phyloP scores from a whole-genome alignment of 2,329 filamentous ascomycete species.

The Bertia moriformis region DNA sequence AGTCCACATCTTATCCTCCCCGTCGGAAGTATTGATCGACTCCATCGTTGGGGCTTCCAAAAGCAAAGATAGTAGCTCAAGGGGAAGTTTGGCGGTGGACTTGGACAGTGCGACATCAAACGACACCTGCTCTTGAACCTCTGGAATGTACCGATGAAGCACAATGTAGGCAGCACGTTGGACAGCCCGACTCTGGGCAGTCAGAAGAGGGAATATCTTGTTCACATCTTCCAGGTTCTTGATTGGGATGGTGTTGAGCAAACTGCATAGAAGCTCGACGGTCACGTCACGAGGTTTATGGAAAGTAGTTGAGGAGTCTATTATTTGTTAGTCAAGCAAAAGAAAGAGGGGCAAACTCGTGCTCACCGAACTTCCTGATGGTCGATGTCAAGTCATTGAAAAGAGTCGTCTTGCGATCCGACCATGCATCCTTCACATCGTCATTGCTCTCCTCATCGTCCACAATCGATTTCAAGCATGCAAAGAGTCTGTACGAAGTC shows the following conservation, averaged over 20 bases:
- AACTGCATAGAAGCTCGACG: slow-evolving; percentile 58
- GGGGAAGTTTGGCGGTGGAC: slow-evolving; percentile 55
- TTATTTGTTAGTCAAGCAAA: slow-evolving; percentile 33
- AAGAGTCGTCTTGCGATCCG: not conserved
- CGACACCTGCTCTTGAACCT: slow-evolving; percentile 66
- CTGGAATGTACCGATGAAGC: slow-evolving; percentile 66
- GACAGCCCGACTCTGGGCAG: slow-evolving; percentile 59
- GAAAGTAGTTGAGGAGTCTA: slow-evolving; percentile 20
- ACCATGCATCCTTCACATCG: slow-evolving; percentile 58
- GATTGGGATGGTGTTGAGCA: slow-evolving; percentile 49
- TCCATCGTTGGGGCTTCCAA: slow-evolving; percentile 62
- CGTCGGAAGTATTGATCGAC: slow-evolving; percentile 42
- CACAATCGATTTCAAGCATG: slow-evolving; percentile 39
- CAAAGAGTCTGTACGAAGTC: slow-evolving; percentile 59
- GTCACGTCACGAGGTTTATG: slow-evolving; percentile 55
- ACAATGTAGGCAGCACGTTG: slow-evolving; percentile 71
- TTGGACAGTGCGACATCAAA: slow-evolving; percentile 64
- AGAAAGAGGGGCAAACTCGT: slow-evolving; percentile 43
- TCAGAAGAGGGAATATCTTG: slow-evolving; percentile 62
- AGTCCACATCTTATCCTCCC: slow-evolving; percentile 54
- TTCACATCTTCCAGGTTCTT: slow-evolving; percentile 46
- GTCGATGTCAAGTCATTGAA: not conserved
- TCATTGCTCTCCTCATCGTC: slow-evolving; percentile 59
- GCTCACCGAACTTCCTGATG: slow-evolving; percentile 40
- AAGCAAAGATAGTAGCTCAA: slow-evolving; percentile 72